These are phyloP conservation scores for Fusarium algeriense DNA, from an alignment of 2,329 filamentous ascomycete species.

Conservation along the genomic window DNA sequence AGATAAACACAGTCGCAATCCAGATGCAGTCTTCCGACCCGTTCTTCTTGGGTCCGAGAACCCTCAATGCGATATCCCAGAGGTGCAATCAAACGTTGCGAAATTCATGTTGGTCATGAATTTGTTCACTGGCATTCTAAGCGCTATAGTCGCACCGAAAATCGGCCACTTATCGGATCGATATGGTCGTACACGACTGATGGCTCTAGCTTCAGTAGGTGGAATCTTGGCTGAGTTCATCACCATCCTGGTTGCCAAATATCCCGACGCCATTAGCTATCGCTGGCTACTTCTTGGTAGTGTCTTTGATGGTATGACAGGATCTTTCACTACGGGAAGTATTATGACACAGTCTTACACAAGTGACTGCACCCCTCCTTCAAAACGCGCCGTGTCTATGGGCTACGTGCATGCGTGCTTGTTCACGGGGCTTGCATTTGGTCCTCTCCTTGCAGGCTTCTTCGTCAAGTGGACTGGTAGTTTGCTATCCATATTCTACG, in stretches of 20 bases:
- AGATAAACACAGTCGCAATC: conserved; percentile 71
- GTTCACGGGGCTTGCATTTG: conserved; percentile 88
- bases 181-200: conserved; percentile 80
- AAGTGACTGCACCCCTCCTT: conserved; percentile 86
- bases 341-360: conserved; percentile 86
- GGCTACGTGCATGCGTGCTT: conserved; percentile 91
- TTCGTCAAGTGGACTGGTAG: conserved; percentile 81
- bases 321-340: conserved; percentile 88
- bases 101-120: conserved; percentile 82
- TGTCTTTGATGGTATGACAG: conserved; percentile 83
- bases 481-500: conserved; percentile 86
- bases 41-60: conserved; percentile 78
- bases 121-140: conserved; percentile 79
- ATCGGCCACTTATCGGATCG: conserved; percentile 89
- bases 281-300: conserved; percentile 83
- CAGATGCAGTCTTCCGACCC: conserved; percentile 70
- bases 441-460: conserved; percentile 84
- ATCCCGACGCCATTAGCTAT: conserved; percentile 78
- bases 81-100: conserved; percentile 81
- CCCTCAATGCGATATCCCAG: conserved; percentile 81
- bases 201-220: conserved; percentile 80
- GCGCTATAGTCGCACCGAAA: conserved; percentile 84
- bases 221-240: conserved; percentile 80
- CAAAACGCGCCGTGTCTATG: conserved; percentile 83
- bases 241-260: conserved; percentile 82